Evolutionary conservation across 2,329 filamentous ascomycete genomes (phyloP).

Genomic region (Aspergillus fumigatus): DNA sequence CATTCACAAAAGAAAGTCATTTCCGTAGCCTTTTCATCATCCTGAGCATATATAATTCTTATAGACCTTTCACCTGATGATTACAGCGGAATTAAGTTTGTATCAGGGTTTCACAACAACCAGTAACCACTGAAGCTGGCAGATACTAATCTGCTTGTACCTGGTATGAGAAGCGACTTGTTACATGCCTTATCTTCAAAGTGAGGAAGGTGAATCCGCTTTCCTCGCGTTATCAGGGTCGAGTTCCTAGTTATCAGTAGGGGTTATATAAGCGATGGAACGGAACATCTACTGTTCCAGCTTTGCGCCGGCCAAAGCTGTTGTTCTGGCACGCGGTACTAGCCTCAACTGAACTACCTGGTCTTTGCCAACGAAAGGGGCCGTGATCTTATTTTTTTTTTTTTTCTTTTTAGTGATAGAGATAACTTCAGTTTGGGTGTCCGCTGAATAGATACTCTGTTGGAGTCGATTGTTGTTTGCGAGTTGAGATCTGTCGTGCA

Average conservation of each 20-base stretch:
- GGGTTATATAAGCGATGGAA: conserved; percentile 7
- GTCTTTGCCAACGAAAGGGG: not conserved
- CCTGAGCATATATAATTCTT: too few relatives aligned
- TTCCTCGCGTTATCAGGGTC: too few relatives aligned
- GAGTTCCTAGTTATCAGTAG: not conserved
- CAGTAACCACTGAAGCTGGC: too few relatives aligned
- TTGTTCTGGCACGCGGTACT: conserved; percentile 12
- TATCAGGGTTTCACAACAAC: too few relatives aligned
- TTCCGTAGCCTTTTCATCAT: too few relatives aligned
- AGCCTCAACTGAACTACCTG: conserved; percentile 2
- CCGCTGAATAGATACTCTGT: not conserved
- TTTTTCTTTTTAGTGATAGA: not conserved
- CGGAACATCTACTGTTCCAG: conserved; percentile 17
- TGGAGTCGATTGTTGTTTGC: conserved; percentile 6
- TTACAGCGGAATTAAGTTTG: too few relatives aligned
- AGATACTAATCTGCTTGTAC: too few relatives aligned
- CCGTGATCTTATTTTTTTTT: conserved; percentile 1
- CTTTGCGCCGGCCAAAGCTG: conserved; percentile 3
- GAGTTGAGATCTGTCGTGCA: conserved; percentile 2
- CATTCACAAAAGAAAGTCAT: too few relatives aligned
- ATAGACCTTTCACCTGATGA: too few relatives aligned
- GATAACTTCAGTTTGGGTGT: not conserved
- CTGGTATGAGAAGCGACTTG: too few relatives aligned
- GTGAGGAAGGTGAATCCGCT: too few relatives aligned
- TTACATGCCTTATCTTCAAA: too few relatives aligned